Evolutionary conservation across 441 rosid genomes (phyloP), one percentile per base, ranked within the genome.

Genomic region (Corymbia calophylla): DNA sequence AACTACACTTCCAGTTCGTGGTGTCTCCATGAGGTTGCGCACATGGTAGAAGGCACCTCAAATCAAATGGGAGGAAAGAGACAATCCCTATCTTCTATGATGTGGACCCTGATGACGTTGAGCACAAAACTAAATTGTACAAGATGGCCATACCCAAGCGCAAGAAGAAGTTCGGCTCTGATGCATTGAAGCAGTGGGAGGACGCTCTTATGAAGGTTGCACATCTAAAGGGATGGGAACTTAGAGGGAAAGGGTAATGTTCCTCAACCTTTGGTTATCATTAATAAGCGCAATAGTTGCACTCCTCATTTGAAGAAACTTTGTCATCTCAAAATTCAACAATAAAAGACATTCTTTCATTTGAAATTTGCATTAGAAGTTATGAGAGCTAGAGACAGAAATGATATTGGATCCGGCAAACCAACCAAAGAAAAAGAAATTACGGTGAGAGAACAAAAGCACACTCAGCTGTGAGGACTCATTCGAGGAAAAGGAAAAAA

Each of bases 101-200:
- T 3, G 68, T 27, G 0, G 0, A 13, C 32, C 17, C 68, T 1
- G 0, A 29, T 3, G 68, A 27, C 0, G 68, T 62, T 13, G 29
- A 62, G 18, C 32, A 29, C 32, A 62, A 29, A 60, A 62, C 1
- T 8, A 1, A 0, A 1, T 6, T 0, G 68, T 62, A 62, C 9
- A 62, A 6, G 3, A 6, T 3, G 1, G 32, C 2, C 68, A 62
- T 62, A 62, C 8, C 68, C 32, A 13, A 62, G 32, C 68, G 29
- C 68, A 1, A 13, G 29, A 18, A 12, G 48, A 77, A 77, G 27
- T 32, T 77, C 48, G 2, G 85, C 85, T 25, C 3, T 35, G 48
- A 17, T 25, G 7, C 2, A 18, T 6, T 19, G 85, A 18, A 77
- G 16, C 49, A 6, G 9, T 77, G 85, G 51, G 7, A 47, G 49